Base-by-base conservation (phyloP, 768 basidiomycete genomes). In the Serpula lacrymans region DNA sequence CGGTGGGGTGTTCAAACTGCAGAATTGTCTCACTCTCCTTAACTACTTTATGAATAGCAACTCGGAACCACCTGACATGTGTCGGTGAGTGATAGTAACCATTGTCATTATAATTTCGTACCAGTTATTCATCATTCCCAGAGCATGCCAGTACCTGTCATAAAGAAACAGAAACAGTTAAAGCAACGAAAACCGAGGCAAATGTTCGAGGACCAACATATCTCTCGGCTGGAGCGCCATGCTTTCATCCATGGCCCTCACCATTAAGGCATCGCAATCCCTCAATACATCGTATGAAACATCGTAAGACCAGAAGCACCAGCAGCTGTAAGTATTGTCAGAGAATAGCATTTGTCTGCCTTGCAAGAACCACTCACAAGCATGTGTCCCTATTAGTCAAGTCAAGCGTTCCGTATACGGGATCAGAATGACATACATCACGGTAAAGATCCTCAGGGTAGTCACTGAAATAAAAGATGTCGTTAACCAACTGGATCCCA, bases 101-200 rank as follows among this genome's bases (percentile, higher is more conserved):
- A 16, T 25, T 17, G 21, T 39, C 33, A 38, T 8, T 28, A 25
- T 18, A 29, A 33, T 45, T 22, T 51, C 58, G 28, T 20, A 58
- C 59, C 52, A 64, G 37, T 74, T 75, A 42, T 81, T 80, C 74
- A 81, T 74, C 80, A 80, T 80, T 10, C 69, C 69, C 11, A 74
- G 71, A n/a, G 72, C 69, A 51, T 75, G 78, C 72, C 71, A 73
- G 42, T 73, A 62, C 52, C 52, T 62, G 17, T 13, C 17, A 31
- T 22, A 4, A 8, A 2, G 21, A 21, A n/a, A n/a, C n/a, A n/a
- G n/a, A n/a, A n/a, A n/a, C n/a, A n/a, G n/a, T n/a, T n/a, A n/a
- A n/a, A n/a, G n/a, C n/a, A n/a, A n/a, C n/a, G n/a, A n/a, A n/a
- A n/a, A n/a, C n/a, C n/a, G n/a, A n/a, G n/a, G n/a, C 18, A 31